phyloP scores from a whole-genome alignment of 2,329 filamentous ascomycete species.

The Bipolaris cookei region DNA sequence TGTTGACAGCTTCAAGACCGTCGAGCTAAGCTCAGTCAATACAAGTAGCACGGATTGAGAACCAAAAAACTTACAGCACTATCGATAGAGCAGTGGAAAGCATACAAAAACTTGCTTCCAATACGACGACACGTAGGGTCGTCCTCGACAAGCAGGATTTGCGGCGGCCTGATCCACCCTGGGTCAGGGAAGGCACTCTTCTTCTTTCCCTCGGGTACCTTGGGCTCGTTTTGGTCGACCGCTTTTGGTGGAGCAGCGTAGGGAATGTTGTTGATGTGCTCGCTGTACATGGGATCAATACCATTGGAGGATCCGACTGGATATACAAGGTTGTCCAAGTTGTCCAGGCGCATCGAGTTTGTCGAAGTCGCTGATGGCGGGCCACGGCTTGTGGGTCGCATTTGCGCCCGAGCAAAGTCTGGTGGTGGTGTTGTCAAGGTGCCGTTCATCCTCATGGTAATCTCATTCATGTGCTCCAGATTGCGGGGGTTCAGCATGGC shows the following conservation, averaged over 20 bases:
- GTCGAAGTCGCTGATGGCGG: slow-evolving; percentile 58
- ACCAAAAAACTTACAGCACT: slow-evolving; percentile 60
- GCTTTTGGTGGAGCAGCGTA: slow-evolving; percentile 77
- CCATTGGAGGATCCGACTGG: slow-evolving; percentile 89
- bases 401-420: slow-evolving; percentile 57
- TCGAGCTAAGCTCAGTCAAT: slow-evolving; percentile 66
- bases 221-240: slow-evolving; percentile 56
- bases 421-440: slow-evolving; percentile 64
- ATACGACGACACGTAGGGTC: slow-evolving; percentile 71
- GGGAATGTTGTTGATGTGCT: slow-evolving; percentile 93
- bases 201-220: slow-evolving; percentile 62
- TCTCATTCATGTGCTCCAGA: slow-evolving; percentile 69
- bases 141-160: slow-evolving; percentile 89
- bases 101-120: slow-evolving; percentile 70
- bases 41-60: background rate
- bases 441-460: slow-evolving; percentile 61
- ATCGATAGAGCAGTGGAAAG: slow-evolving; percentile 68
- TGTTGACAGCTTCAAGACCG: slow-evolving; percentile 88
- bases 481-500: slow-evolving; percentile 68
- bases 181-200: slow-evolving; percentile 67
- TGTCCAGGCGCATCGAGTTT: slow-evolving; percentile 60
- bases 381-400: slow-evolving; percentile 54
- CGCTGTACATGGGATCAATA: slow-evolving; percentile 92
- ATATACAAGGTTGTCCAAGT: slow-evolving; percentile 79
- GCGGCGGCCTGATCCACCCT: slow-evolving; percentile 71